Base-by-base conservation (phyloP, 2,329 filamentous ascomycete genomes). In the Pseudovirgaria hyperparasitica region DNA sequence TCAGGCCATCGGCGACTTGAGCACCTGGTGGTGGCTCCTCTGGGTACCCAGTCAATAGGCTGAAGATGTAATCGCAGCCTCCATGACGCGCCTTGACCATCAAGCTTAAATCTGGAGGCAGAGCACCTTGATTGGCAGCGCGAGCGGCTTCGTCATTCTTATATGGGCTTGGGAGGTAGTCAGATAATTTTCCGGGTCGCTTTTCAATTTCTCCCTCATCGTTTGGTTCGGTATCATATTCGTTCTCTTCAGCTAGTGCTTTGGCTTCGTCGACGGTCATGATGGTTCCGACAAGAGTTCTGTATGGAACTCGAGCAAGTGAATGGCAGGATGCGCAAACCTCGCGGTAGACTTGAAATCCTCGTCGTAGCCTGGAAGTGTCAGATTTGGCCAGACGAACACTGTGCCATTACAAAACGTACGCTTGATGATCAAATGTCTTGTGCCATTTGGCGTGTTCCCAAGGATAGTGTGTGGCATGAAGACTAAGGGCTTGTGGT, bases 341-440 rank as follows among this genome's bases (percentile, higher is more conserved):
- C 66, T 98, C 90, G 46, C 79, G 84, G 72, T 98, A 98, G 55
- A 98, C 90, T 66, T 93, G 86, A 76, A 96, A 98, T 63, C 90
- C 90, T 67, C 90, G 86, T 60, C 90, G 90, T 43, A 98, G 85
- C 49, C 86, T 93, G 42, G 6, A 33, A 16, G 35, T 22, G 24
- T 46, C 31, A 45, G 34, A 23, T 36, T 34, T 28, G 33, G 29
- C 26, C 19, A 31, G 22, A 27, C 16, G 5, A 9, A 10, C 13
- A 16, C 22, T 19, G 6, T 21, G 18, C 8, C 9, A 26, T 27
- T 28, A 27, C 14, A 25, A 22, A 17, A 66, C 84, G 78, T 77
- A 93, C 82, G 85, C 78, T 63, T 81, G 77, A 65, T 96, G 87
- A 53, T 98, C 90, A 57, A 87, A 98, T 45, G 90, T 94, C 72